These are phyloP conservation scores for Musa balbisiana DNA, from an alignment of 202 grass and related monocot genomes.

Conservation along the genomic window DNA sequence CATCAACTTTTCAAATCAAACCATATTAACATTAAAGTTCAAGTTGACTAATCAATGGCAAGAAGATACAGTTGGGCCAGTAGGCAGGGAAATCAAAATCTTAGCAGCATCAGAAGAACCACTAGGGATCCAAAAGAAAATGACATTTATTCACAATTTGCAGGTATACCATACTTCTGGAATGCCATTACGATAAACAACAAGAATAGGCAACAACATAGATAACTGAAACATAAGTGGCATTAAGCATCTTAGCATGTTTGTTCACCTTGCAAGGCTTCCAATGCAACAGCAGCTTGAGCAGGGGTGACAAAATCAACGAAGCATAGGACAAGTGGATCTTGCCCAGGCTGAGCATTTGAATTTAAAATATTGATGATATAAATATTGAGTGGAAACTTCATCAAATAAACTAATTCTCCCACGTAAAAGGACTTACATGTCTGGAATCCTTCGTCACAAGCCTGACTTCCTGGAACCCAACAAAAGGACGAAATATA, in stretches of 20 bases:
- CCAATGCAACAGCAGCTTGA: constrained; percentile 85
- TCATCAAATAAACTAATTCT: not conserved
- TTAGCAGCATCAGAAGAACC: not conserved
- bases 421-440: constrained; percentile 42
- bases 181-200: not conserved
- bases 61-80: not conserved
- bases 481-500: constrained; percentile 91
- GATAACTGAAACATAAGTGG: not conserved
- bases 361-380: constrained; percentile 16
- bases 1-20: not conserved
- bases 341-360: constrained; percentile 56
- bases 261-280: constrained; percentile 91
- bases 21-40: not conserved
- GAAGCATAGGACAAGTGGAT: constrained; percentile 78
- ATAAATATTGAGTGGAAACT: constrained; percentile 10
- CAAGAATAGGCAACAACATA: not conserved
- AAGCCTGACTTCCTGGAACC: constrained; percentile 79
- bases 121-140: not conserved
- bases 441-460: constrained; percentile 91
- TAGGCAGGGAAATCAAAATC: not conserved
- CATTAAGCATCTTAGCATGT: not conserved
- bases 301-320: constrained; percentile 83
- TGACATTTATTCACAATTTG: not conserved
- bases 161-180: not conserved
- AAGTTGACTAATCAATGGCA: not conserved